Base-by-base conservation (phyloP, 1,284 basidiomycete genomes). In the Tilletia setariae region DNA sequence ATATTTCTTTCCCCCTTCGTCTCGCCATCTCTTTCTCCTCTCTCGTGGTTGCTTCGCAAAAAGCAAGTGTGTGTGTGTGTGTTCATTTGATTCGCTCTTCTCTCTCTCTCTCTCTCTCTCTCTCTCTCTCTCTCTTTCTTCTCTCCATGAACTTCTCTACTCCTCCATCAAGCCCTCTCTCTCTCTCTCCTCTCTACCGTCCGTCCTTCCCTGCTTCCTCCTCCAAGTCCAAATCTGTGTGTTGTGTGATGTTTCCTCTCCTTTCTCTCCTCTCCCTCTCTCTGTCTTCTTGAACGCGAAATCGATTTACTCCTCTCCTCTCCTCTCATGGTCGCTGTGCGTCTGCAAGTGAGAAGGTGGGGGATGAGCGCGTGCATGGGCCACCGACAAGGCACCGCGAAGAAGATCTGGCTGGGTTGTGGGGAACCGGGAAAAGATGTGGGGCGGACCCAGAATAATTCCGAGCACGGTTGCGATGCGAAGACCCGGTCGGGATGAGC, bases 111-210 rank as follows among this genome's bases (percentile, higher is more conserved):
- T n/a, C n/a, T 28, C 7, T 53, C 23, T 6, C 51, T 53, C 51
- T 65, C 53, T 68, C 68, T 62, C 53, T 74, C 67, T 51, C 62
- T 64, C 63, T 74, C 59, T 71, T 73, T 67, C 68, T 70, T 49
- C 46, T 49, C 46, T 16, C 19, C 46, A 19, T 49, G 46, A 49
- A 23, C 4, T 16, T 49, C 46, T 49, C 19, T 23, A 16, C 46
- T 49, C 16, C 6, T 16, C 16, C 46, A 4, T 43, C 59, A 62
- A 40, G 32, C 16, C 4, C n/a, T 6, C 32, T 62, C 25, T 25
- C 42, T 62, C n/a, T 68, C 59, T 67, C 59, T 46, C 53, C 64
- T 46, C 49, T 53, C 43, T 68, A n/a, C 62, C 44, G 30, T 67
- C 30, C 13, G 21, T 51, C 67, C 63, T 32, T 67, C 64, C 32